Evolutionary conservation across 2,329 filamentous ascomycete species (phyloP).

Genomic region (Sporothrix dimorphospora): DNA sequence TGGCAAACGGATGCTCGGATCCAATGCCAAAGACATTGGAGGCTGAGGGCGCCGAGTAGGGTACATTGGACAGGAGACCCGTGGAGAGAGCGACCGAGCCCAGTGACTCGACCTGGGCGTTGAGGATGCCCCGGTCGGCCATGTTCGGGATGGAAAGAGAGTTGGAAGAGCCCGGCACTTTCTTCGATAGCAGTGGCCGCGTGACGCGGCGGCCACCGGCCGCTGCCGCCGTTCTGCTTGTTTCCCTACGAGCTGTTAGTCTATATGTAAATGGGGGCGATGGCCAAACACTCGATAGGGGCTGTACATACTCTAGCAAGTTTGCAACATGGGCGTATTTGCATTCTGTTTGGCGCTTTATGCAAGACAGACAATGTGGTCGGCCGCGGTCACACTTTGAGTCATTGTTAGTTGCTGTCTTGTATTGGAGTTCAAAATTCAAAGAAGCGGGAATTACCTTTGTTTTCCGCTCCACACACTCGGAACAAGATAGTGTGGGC

Average conservation of each 20-base stretch:
- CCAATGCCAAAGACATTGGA: constrained; percentile 83
- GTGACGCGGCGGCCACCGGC: constrained; percentile 59
- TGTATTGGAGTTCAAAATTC: background rate
- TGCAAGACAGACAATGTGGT: constrained; percentile 68
- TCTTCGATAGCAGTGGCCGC: constrained; percentile 58
- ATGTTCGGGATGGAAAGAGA: constrained; percentile 56
- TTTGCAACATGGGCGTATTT: constrained; percentile 77
- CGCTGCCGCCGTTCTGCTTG: constrained; percentile 53
- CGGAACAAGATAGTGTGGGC: constrained; percentile 75
- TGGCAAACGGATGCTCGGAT: constrained; percentile 77
- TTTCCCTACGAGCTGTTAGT: constrained; percentile 52
- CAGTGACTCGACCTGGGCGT: constrained; percentile 51
- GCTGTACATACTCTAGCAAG: constrained; percentile 66
- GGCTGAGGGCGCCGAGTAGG: constrained; percentile 69
- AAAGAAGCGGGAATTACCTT: constrained; percentile 55
- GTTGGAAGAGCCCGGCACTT: constrained; percentile 44
- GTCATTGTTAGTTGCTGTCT: background rate
- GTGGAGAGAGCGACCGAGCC: constrained; percentile 58
- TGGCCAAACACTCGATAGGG: background rate
- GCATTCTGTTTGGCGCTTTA: constrained; percentile 76
- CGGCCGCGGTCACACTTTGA: constrained; percentile 72
- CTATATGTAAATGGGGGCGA: background rate
- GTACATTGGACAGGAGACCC: constrained; percentile 71
- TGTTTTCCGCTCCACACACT: constrained; percentile 81
- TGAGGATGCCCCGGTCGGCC: constrained; percentile 56